These are phyloP conservation scores for Pleurozium schreberi DNA, from an alignment of 225 moss, liverwort and hornwort genomes.

Conservation along the genomic window DNA sequence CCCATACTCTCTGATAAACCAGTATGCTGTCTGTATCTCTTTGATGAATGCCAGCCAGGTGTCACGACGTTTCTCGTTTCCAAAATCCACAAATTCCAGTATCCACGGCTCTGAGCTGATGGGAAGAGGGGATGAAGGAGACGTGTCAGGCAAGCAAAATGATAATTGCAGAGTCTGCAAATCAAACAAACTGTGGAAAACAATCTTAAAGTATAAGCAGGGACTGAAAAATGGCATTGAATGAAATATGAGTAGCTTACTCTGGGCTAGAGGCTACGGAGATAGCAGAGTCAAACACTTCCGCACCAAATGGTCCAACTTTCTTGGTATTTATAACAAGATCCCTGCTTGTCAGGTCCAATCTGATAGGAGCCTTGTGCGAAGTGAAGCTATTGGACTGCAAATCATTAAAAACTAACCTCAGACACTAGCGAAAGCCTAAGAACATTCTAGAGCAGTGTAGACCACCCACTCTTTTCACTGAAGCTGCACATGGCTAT, in stretches of 20 bases:
- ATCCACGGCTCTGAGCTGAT: constrained; percentile 86
- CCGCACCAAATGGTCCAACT: constrained; percentile 92
- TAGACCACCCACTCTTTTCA: not conserved
- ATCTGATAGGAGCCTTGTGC: constrained; percentile 59
- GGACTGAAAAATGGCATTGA: not conserved
- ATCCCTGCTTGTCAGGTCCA: constrained; percentile 47
- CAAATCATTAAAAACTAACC: not conserved
- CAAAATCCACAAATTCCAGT: constrained; percentile 91
- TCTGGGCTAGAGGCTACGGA: constrained; percentile 45
- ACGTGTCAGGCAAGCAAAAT: not conserved
- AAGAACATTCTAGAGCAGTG: not conserved
- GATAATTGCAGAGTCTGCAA: not conserved
- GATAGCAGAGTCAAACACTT: constrained; percentile 82
- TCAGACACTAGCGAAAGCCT: not conserved
- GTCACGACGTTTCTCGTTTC: constrained; percentile 62
- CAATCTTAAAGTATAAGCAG: not conserved
- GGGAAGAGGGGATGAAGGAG: not conserved
- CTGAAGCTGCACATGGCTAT: not conserved
- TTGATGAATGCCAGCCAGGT: constrained; percentile 57
- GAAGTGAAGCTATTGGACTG: constrained; percentile 77
- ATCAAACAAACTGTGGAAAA: not conserved
- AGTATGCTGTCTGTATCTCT: constrained; percentile 47
- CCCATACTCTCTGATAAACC: constrained; percentile 74
- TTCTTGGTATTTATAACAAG: constrained; percentile 31
- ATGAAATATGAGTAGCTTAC: constrained; percentile 21